Evolutionary conservation across 1,139 yeast species (phyloP).

Genomic region (Saccharomyces hybrid): DNA sequence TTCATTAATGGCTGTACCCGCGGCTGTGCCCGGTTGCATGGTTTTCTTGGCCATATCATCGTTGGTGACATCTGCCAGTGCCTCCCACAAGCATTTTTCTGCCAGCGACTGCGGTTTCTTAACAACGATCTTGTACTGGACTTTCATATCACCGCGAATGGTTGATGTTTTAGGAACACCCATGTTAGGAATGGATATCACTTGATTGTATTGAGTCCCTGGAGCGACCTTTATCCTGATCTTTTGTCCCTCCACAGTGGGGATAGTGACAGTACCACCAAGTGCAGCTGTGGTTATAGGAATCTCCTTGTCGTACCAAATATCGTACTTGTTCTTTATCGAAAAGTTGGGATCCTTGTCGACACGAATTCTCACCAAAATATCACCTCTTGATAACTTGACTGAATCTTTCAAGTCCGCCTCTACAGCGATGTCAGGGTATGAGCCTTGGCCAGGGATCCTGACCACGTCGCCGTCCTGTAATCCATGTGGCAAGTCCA

Average conservation of each 20-base stretch:
- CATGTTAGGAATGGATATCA: slow-evolving; percentile 70
- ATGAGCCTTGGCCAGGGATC: slow-evolving; percentile 84
- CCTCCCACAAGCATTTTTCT: slow-evolving; percentile 86
- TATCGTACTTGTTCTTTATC: slow-evolving; percentile 44
- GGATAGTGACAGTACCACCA: slow-evolving; percentile 84
- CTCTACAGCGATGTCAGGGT: slow-evolving; percentile 66
- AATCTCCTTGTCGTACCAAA: slow-evolving; percentile 56
- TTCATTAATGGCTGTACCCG: slow-evolving; percentile 1
- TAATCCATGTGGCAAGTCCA: slow-evolving; percentile 85
- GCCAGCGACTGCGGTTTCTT: slow-evolving; percentile 72
- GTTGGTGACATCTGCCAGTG: slow-evolving; percentile 82
- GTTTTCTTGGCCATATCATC: slow-evolving; percentile 72
- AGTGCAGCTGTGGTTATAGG: slow-evolving; percentile 94
- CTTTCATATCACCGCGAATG: slow-evolving; percentile 71
- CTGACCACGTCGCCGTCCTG: slow-evolving; percentile 80
- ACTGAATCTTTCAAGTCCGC: slow-evolving; percentile 36
- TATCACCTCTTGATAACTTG: slow-evolving; percentile 70
- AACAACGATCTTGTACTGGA: slow-evolving; percentile 63
- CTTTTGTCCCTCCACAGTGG: slow-evolving; percentile 72
- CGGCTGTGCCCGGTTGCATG: slow-evolving; percentile 2
- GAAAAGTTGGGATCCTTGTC: slow-evolving; percentile 63
- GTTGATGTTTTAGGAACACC: slow-evolving; percentile 57
- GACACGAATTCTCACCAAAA: slow-evolving; percentile 73
- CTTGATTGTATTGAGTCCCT: slow-evolving; percentile 76
- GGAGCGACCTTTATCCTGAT: slow-evolving; percentile 76